Evolutionary conservation across 305 asterid genomes (phyloP).

Genomic region (Vinca major): DNA sequence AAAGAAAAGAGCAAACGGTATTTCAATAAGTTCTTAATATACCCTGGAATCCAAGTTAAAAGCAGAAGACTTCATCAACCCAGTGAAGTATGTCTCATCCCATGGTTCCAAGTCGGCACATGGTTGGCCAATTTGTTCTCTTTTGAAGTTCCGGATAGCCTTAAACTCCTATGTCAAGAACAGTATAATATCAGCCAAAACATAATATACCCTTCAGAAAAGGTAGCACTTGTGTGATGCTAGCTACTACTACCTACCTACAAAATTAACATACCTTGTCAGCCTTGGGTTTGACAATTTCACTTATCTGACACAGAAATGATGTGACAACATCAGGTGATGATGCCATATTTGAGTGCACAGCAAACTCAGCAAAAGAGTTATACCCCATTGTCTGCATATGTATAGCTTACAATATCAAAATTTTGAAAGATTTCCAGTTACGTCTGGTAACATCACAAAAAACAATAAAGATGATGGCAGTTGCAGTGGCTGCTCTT

Average conservation of each 20-base stretch:
- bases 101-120: constrained; percentile 77
- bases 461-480: not conserved
- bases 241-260: constrained; percentile 11
- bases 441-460: not conserved
- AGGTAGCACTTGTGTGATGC: constrained; percentile 3
- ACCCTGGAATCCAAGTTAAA: constrained; percentile 74
- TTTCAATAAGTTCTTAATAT: constrained; percentile 13
- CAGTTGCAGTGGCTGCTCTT: not conserved
- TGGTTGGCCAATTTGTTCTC: constrained; percentile 32
- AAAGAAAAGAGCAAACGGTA: constrained; percentile 10
- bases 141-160: constrained; percentile 59
- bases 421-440: constrained; percentile 2
- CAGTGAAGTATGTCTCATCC: constrained; percentile 85
- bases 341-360: constrained; percentile 76
- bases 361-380: constrained; percentile 70
- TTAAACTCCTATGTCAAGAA: constrained; percentile 54
- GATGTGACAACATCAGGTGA: constrained; percentile 77
- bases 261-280: constrained; percentile 50
- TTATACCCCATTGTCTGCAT: constrained; percentile 73
- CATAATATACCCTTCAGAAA: constrained; percentile 10
- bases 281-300: constrained; percentile 76
- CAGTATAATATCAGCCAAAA: constrained; percentile 17
- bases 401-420: constrained; percentile 4
- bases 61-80: constrained; percentile 66
- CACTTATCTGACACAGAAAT: constrained; percentile 76